Evolutionary conservation across 228 moss, liverwort and hornwort genomes (phyloP).

Genomic region (Sphagnum fallax): DNA sequence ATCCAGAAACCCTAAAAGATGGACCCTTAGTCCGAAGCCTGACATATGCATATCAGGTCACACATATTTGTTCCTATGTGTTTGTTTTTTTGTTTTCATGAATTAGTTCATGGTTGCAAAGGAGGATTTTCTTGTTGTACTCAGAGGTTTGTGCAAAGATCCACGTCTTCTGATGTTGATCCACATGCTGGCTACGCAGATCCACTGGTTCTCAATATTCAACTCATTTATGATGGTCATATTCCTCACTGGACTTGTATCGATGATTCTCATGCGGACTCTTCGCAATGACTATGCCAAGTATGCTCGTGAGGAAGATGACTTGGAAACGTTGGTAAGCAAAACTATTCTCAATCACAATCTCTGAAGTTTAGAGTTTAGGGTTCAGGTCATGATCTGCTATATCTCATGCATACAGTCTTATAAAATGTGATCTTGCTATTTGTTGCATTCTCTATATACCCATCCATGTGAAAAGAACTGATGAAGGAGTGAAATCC

Average conservation of each 20-base stretch:
- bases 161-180: no score
- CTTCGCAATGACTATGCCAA: slow-evolving; percentile 62
- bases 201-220: slow-evolving; percentile 65
- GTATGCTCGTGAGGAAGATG: slow-evolving; percentile 59
- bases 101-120: no score
- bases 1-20: no score
- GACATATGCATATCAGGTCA: no score
- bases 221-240: slow-evolving; percentile 70
- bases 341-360: neutral
- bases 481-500: no score
- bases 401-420: neutral
- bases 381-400: neutral
- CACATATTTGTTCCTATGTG: no score
- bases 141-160: no score
- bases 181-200: slow-evolving; percentile 15
- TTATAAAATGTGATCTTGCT: neutral
- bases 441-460: neutral
- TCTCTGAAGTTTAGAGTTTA: neutral
- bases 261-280: slow-evolving; percentile 64
- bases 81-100: no score
- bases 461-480: neutral
- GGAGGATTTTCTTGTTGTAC: no score
- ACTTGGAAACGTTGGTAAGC: slow-evolving; percentile 52
- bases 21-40: no score
- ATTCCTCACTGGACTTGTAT: slow-evolving; percentile 55